phyloP scores from a whole-genome alignment of 169 alveolate species.

The Amoebophrya sp. region DNA sequence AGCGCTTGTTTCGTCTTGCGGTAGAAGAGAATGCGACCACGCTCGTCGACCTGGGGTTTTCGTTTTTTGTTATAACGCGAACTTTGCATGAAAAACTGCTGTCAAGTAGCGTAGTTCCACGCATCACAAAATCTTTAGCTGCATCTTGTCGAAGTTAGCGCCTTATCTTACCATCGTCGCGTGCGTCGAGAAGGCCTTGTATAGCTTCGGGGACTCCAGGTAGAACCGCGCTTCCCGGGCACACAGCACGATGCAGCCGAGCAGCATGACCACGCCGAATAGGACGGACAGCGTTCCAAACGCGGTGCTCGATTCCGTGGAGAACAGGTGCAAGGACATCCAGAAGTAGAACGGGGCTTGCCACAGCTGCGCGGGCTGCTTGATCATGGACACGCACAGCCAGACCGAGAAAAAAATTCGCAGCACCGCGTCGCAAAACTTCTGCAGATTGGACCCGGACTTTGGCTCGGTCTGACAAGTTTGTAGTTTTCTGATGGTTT shows the following conservation, averaged over 20 bases:
- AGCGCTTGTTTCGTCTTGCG: background rate
- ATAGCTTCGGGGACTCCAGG: background rate
- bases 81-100: too few relatives aligned
- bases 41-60: slow-evolving; percentile 4
- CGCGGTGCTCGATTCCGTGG: background rate
- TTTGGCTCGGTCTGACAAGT: background rate
- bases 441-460: background rate
- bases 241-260: background rate
- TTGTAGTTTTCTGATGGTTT: too few relatives aligned
- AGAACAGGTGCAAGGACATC: background rate
- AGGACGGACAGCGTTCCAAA: background rate
- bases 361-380: background rate
- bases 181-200: background rate
- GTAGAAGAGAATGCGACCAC: background rate
- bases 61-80: too few relatives aligned
- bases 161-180: background rate
- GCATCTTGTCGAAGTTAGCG: too few relatives aligned
- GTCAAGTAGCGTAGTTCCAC: too few relatives aligned
- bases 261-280: background rate
- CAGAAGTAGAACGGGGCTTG: too few relatives aligned
- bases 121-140: too few relatives aligned
- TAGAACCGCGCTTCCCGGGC: background rate
- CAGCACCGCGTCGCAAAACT: background rate
- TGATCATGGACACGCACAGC: background rate
- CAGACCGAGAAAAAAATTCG: background rate